phyloP scores from a whole-genome alignment of 23 red algal species.

The Cyanidioschyzon merolae region DNA sequence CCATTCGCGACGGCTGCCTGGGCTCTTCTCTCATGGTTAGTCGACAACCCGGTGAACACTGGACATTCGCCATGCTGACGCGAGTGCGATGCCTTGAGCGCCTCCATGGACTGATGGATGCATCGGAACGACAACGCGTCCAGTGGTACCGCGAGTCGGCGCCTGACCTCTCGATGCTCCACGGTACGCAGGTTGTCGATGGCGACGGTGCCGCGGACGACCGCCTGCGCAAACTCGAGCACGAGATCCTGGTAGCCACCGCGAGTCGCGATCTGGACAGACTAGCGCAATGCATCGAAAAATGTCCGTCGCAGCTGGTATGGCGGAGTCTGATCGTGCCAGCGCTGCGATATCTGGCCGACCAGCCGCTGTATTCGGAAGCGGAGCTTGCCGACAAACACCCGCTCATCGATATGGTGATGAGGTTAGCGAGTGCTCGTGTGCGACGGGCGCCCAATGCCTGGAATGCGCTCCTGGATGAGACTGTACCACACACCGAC shows the following conservation, averaged over 20 bases:
- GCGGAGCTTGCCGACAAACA: not conserved
- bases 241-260: constrained; percentile 5
- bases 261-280: not conserved
- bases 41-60: not conserved
- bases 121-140: not conserved
- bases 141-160: not conserved
- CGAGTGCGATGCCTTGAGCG: not conserved
- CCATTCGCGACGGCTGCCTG: not conserved
- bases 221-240: not conserved
- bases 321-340: not conserved
- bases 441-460: not conserved
- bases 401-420: not conserved
- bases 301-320: not conserved
- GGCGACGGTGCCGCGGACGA: not conserved
- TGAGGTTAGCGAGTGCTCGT: not conserved
- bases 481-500: not conserved
- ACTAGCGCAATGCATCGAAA: not conserved
- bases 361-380: not conserved
- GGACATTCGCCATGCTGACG: constrained; percentile 8
- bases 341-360: not conserved
- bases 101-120: not conserved
- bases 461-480: not conserved
- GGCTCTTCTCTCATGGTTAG: not conserved
- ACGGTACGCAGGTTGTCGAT: not conserved
- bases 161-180: not conserved